phyloP scores from a whole-genome alignment of 2,329 filamentous ascomycete species.

The Fusarium sambucinum region DNA sequence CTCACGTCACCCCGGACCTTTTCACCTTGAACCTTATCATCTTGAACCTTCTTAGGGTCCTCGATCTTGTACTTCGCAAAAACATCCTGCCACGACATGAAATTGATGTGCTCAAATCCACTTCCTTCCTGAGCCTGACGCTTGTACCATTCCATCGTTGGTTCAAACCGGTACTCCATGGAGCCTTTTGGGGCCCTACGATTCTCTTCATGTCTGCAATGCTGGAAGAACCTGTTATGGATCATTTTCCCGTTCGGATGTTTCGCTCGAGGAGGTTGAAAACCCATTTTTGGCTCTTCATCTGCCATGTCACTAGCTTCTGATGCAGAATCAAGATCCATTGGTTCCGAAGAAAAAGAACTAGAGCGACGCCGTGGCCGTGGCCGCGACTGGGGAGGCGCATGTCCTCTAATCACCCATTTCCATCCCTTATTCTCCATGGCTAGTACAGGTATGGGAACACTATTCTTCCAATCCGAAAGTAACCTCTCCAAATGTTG shows the following conservation, averaged over 20 bases:
- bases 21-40: background rate
- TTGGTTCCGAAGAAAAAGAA: constrained; percentile 21
- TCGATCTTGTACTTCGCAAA: constrained; percentile 51
- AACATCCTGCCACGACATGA: constrained; percentile 59
- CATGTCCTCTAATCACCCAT: constrained; percentile 42
- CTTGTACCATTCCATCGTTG: constrained; percentile 66
- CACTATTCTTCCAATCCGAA: constrained; percentile 48
- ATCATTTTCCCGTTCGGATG: constrained; percentile 39
- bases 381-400: constrained; percentile 1
- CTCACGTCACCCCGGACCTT: constrained; percentile 7
- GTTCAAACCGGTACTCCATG: constrained; percentile 57
- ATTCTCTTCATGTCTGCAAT: constrained; percentile 40
- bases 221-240: constrained; percentile 61
- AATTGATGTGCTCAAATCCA: constrained; percentile 62
- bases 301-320: constrained; percentile 31
- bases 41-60: constrained; percentile 36
- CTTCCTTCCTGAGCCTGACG: constrained; percentile 61
- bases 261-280: constrained; percentile 59
- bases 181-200: background rate
- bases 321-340: constrained; percentile 40
- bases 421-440: constrained; percentile 56
- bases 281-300: constrained; percentile 54
- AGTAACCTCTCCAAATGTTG: constrained; percentile 53
- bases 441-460: constrained; percentile 52
- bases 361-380: background rate